Evolutionary conservation across 2,329 filamentous ascomycete genomes (phyloP), one percentile per base, ranked within the genome.

Genomic region (Dothidotthia symphoricarpi): DNA sequence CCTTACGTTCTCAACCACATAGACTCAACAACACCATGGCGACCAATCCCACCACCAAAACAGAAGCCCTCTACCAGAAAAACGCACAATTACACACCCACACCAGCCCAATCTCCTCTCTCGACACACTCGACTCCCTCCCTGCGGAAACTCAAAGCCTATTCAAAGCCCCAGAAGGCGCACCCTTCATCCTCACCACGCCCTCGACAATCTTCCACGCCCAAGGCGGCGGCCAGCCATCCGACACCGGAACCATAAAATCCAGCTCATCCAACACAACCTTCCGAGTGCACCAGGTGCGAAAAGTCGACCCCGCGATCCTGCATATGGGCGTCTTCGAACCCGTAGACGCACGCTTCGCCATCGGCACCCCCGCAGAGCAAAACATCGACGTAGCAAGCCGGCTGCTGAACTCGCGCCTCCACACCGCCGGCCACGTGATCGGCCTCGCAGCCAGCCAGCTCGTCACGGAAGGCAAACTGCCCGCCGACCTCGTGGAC

Each of bases 381-480:
- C 84, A 86, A 55, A 49, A 56, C 10, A 78, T 88, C 39, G 78
- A 88, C 57, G 64, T 53, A 0, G 73, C 77, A 13, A 83, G 80
- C 47, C 75, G 85, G 0, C 55, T 72, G 1, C 69, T 85, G 1
- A 80, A 83, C 66, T 86, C 82, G 1, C 76, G 84, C 1, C 73
- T 84, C 1, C 85, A 89, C 63, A 88, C 85, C 0, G 85, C 83
- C 0, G 85, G 85, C 24, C 85, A 89, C 51, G 77, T 88, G 3
- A 74, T 88, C 1, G 83, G 85, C 3, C 67, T 80, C 0, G 84
- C 85, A 0, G 80, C 87, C n/a, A 73, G 78, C 1, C 69, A 75
- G 35, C 71, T 85, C 0, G 64, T 80, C 72, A 76, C 44, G 14
- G 12, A 30, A 60, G 78, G 35, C 61, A 14, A 16, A 63, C 17